Evolutionary conservation across 1,284 basidiomycete species (phyloP), one percentile per base, ranked within the genome.

Genomic region (Cryptococcus sp.): DNA sequence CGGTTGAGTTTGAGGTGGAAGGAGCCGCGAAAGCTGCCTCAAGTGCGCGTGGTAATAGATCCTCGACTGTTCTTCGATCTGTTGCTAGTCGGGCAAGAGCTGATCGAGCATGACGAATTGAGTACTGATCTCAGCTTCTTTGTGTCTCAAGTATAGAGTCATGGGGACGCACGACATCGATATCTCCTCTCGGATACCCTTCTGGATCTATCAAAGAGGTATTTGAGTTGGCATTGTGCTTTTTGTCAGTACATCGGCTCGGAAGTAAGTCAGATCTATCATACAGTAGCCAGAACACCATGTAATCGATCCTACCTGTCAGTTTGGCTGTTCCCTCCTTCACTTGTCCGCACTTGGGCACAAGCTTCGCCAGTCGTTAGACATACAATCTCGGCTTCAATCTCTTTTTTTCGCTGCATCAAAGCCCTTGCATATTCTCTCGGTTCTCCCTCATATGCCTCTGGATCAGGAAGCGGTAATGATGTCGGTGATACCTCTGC

Each of bases 121-220:
- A 83, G 68, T 85, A 91, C 71, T 73, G 32, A 3, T 18, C 2
- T 34, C 18, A 23, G 23, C 24, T 2, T 1, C 16, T 34, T 16
- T 34, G 16, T 34, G n/a, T n/a, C n/a, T n/a, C n/a, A n/a, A n/a
- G n/a, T 16, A 34, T 32, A 5, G 48, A 37, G 9, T n/a, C 14
- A 24, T 5, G 13, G 16, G 18, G 7, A 60, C 68, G 24, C 44
- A 70, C 71, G 18, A 94, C 79, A 66, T 94, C 91, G 48, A 78
- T 76, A 54, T 78, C 77, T 13, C 82, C 83, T 10, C 88, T 81
- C 1, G 91, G 91, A 71, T 89, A 94, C 5, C 91, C 91, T 52
- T 92, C 85, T 0, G 78, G 62, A 65, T 93, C 90, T 45, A 93
- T 81, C 31, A 94, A 81, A 0, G 87, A 82, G 0, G 86, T 83